Evolutionary conservation across 495 filamentous ascomycete species (phyloP), one percentile per base, ranked within the genome.

Genomic region (Penicillium antarcticum): DNA sequence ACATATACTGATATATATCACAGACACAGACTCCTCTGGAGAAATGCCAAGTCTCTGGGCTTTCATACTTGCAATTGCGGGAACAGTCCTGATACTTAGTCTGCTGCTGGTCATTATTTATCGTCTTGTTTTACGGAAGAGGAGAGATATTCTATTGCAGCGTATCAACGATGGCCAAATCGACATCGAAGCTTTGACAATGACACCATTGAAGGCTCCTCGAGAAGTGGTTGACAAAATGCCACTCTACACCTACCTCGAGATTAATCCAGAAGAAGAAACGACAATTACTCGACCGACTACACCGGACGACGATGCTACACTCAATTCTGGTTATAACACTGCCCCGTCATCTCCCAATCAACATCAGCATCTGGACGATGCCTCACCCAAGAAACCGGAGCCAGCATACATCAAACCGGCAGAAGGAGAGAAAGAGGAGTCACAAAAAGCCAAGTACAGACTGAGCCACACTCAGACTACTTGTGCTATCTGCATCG

Each of bases 401-500:
- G 42, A 52, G 19, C 56, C 56, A 45, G 68, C 42, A 38, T 45
- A 53, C 32, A 58, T 55, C 17, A 48, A 58, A 17, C 51, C 45
- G 1, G 21, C 2, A 2, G 45, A 35, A 6, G 35, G 50, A 13
- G 34, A 40, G 3, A 11, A 39, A 8, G 23, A 45, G 10, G 47
- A 42, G 13, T 14, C 35, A 2, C 16, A 13, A 1, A 51, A 48
- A 31, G 47, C 40, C n/a, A 33, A 34, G 13, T 60, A 62, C 51
- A 62, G 56, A 41, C 45, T 60, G 42, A 63, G 62, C 55, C 55
- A 65, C 58, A 68, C 58, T 16, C 67, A 68, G 65, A 84, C 87
- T 0, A 83, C 77, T 5, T 97, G 92, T 61, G 78, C 85, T 5
- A 95, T 97, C 50, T 97, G 92, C 58, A 79, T 95, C 2, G 89